A percentile compares a stretch with the other conserved stretches of the same genome.
Evolutionary conservation across 257 asterid genomes (phyloP).

Genomic region (Scutellaria barbata): DNA sequence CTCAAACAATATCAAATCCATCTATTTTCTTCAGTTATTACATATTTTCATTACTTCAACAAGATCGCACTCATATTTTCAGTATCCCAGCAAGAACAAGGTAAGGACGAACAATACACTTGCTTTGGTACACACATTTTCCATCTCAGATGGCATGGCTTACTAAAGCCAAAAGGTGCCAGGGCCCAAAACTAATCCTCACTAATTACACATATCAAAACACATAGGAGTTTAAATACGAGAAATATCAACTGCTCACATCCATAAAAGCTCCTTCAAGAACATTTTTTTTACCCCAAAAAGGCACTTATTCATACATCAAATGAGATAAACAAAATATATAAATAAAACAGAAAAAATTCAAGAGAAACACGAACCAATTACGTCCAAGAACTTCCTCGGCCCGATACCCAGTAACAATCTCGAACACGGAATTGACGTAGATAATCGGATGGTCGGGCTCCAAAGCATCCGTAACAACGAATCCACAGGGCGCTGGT

Average conservation of each 20-base stretch:
- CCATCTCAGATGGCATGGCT: background rate
- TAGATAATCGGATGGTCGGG: constrained; percentile 85
- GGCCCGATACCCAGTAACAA: constrained; percentile 86
- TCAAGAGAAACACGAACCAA: constrained; percentile 57
- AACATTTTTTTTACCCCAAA: background rate
- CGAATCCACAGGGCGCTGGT: constrained; percentile 94
- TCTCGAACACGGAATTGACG: constrained; percentile 92
- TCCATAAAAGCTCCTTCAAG: constrained; percentile 17
- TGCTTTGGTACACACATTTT: background rate
- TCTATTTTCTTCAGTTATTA: background rate
- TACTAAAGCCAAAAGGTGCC: constrained; percentile 13
- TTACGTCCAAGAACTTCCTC: constrained; percentile 93
- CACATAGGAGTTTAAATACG: background rate
- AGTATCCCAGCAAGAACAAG: background rate
- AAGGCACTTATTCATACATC: constrained; percentile 14
- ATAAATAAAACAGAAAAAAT: constrained; percentile 4
- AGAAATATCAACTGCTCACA: constrained; percentile 12
- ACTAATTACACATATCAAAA: background rate
- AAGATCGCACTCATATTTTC: too few species aligned
- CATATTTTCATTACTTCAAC: constrained; percentile 15
- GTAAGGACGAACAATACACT: background rate
- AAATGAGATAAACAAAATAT: constrained; percentile 19
- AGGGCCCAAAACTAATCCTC: constrained; percentile 14
- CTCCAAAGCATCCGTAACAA: constrained; percentile 83
- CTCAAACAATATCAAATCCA: constrained; percentile 12